A percentile compares a stretch with the other conserved stretches of the same genome.
Evolutionary conservation across 2,329 filamentous ascomycete species (phyloP).

Genomic region (Xylariaceae sp.): DNA sequence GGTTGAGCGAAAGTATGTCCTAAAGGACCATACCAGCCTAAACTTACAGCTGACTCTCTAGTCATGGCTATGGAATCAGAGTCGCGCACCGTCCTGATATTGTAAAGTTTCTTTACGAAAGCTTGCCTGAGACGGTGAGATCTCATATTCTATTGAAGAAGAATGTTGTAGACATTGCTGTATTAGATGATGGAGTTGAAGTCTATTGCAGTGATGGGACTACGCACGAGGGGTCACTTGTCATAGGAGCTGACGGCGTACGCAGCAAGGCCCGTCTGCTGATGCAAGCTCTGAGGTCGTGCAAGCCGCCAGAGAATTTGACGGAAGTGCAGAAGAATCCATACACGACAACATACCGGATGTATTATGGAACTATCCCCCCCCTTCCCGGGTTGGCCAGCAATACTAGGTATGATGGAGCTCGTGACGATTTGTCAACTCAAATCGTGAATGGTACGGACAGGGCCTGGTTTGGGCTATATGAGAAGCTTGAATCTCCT

Average conservation of each 20-base stretch:
- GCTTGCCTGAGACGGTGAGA: conserved; percentile 28
- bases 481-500: conserved; percentile 36
- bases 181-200: conserved; percentile 32
- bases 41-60: too few relatives aligned
- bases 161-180: conserved; percentile 35
- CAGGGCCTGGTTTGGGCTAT: conserved; percentile 36
- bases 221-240: conserved; percentile 44
- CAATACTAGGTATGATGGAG: conserved; percentile 24
- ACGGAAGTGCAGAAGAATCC: conserved; percentile 31
- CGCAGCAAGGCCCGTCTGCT: conserved; percentile 44
- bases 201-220: conserved; percentile 46
- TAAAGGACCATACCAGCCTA: too few relatives aligned
- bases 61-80: conserved; percentile 33
- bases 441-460: conserved; percentile 26
- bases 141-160: conserved; percentile 25
- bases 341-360: conserved; percentile 33
- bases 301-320: conserved; percentile 14
- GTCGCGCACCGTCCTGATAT: conserved; percentile 33
- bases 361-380: conserved; percentile 22
- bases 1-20: too few relatives aligned
- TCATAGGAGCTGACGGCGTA: conserved; percentile 52
- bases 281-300: conserved; percentile 35
- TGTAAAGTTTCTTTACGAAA: conserved; percentile 32
- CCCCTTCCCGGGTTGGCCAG: conserved; percentile 7
- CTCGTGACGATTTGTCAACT: conserved; percentile 29